Conservation (phyloP, 352 stramenopile species). For the Pythium vanterpoolii region DNA sequence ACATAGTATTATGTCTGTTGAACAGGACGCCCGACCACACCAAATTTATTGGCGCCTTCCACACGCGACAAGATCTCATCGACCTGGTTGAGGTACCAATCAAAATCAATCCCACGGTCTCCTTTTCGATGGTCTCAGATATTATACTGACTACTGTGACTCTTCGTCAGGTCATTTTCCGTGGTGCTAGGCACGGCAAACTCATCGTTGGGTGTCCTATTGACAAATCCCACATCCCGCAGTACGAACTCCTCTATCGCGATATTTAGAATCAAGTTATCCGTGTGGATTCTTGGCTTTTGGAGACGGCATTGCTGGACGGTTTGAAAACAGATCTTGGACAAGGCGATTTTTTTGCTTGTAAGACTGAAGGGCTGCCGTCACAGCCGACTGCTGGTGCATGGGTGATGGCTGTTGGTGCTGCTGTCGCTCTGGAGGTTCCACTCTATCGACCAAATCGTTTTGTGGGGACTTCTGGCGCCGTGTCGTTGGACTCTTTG, state of each 20-base stretch:
- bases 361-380: slow-evolving; percentile 37
- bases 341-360: slow-evolving; percentile 56
- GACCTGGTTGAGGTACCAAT: slow-evolving; percentile 76
- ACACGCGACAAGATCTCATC: slow-evolving; percentile 74
- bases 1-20: background rate
- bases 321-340: slow-evolving; percentile 51
- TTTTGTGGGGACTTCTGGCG: background rate
- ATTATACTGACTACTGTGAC: background rate
- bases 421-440: background rate
- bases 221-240: slow-evolving; percentile 66
- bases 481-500: background rate
- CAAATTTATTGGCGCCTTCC: slow-evolving; percentile 87
- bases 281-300: slow-evolving; percentile 19
- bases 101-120: background rate
- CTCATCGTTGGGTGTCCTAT: slow-evolving; percentile 80
- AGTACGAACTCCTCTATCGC: slow-evolving; percentile 83
- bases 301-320: slow-evolving; percentile 35
- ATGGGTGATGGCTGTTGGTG: background rate
- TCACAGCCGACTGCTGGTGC: slow-evolving; percentile 1
- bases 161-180: slow-evolving; percentile 82
- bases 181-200: slow-evolving; percentile 74
- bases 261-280: slow-evolving; percentile 41
- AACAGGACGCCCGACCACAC: slow-evolving; percentile 79
- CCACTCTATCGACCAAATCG: background rate
- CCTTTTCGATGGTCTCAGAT: slow-evolving; percentile 1